Conservation (phyloP, 1,284 basidiomycete species). For the Exobasidium rhododendri region DNA sequence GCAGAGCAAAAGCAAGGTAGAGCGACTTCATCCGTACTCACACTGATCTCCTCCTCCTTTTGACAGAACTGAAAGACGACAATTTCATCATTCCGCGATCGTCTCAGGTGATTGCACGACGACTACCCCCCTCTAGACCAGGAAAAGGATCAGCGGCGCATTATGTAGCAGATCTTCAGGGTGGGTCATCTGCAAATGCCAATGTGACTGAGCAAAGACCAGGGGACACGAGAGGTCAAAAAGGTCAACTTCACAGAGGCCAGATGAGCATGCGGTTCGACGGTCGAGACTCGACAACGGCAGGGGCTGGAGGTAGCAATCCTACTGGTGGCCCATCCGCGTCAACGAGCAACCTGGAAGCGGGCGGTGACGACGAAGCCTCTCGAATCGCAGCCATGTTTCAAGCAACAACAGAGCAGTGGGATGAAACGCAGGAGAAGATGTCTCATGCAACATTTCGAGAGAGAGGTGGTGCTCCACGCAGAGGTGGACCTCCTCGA, state of each 20-base stretch:
- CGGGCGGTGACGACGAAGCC: slow-evolving; percentile 34
- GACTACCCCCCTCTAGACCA: slow-evolving; percentile 75
- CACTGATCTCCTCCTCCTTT: slow-evolving; percentile 14
- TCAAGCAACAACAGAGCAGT: slow-evolving; percentile 80
- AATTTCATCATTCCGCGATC: slow-evolving; percentile 86
- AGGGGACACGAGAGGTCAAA: slow-evolving; percentile 9
- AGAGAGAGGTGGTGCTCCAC: slow-evolving; percentile 40
- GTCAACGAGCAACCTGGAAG: slow-evolving; percentile 1
- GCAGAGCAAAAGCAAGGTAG: neutral
- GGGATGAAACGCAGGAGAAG: slow-evolving; percentile 94
- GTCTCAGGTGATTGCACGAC: slow-evolving; percentile 86
- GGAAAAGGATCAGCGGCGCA: slow-evolving; percentile 89
- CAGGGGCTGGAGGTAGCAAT: slow-evolving; percentile 2
- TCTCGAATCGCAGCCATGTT: slow-evolving; percentile 83
- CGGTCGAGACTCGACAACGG: slow-evolving; percentile 64
- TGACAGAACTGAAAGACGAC: slow-evolving; percentile 95
- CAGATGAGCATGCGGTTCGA: slow-evolving; percentile 85
- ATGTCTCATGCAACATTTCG: slow-evolving; percentile 69
- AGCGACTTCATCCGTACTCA: too few species aligned
- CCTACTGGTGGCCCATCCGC: slow-evolving; percentile 10
- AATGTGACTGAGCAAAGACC: neutral
- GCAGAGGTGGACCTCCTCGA: slow-evolving; percentile 40
- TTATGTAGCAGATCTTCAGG: slow-evolving; percentile 66
- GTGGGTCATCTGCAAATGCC: slow-evolving; percentile 29
- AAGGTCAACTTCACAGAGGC: slow-evolving; percentile 28